Evolutionary conservation across 306 rosid genomes (phyloP), one percentile per base, ranked within the genome.

Genomic region (Sechiopsis laciniata): DNA sequence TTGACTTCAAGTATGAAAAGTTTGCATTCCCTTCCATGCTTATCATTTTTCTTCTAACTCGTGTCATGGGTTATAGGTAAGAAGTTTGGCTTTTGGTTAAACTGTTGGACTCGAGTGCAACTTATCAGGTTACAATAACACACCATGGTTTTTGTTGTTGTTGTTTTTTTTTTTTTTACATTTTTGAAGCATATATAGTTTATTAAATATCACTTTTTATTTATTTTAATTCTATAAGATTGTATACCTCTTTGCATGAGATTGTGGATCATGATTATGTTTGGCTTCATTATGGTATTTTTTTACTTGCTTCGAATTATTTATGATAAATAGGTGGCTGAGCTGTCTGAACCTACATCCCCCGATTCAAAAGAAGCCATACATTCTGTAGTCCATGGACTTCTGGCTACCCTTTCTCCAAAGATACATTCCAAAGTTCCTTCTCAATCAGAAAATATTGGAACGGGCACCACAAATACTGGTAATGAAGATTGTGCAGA

Each of bases 351-450:
- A 79, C 88, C 93, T 74, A 79, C 96, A 59, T 84, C 95, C 79
- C 83, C 96, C 2, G 95, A 90, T 73, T 55, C 91, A 69, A 94
- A 85, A 84, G 96, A 88, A 78, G 88, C 79, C 61, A 87, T 94
- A 79, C 84, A 84, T 71, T 90, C 97, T 79, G 89, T 90, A 74
- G 85, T 94, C 70, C 95, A 94, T 63, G 98, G 98, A 76, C 96
- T 94, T 53, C 92, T 94, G 20, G 98, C 98, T 26, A 89, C 96
- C 62, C 95, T 94, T 78, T 90, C 98, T 80, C 96, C 97, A 0
- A 94, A 77, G 84, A 89, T 94, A 88, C 95, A 90, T 75, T 90
- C 98, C 19, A 87, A 85, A 80, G 89, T 84, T 48, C 88, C 94
- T 65, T 77, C 82, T 66, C 75, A 61, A 63, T 86, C 92, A 53